Evolutionary conservation across 2,329 filamentous ascomycete genomes (phyloP).

Genomic region (Monilinia fructicola): DNA sequence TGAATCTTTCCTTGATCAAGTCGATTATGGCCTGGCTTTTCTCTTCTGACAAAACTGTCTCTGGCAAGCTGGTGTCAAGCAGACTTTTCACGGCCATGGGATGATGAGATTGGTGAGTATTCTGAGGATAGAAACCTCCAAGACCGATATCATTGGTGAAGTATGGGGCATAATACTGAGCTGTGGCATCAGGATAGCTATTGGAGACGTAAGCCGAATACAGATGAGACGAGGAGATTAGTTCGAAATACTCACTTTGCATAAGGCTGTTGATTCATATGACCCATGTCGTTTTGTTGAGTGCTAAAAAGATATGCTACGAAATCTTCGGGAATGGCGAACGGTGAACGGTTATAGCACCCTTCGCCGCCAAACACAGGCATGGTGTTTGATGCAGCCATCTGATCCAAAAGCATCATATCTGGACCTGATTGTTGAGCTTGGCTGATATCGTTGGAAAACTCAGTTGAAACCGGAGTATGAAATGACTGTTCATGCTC

Average conservation of each 20-base stretch:
- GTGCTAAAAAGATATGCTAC: conserved; percentile 82
- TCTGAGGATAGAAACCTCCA: conserved; percentile 57
- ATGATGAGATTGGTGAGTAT: conserved; percentile 59
- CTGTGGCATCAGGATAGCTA: conserved; percentile 55
- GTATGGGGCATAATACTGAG: conserved; percentile 52
- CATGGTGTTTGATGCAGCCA: conserved; percentile 66
- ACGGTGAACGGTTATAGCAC: conserved; percentile 76
- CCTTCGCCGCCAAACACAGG: conserved; percentile 85
- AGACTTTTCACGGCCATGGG: conserved; percentile 89
- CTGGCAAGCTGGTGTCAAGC: conserved; percentile 75
- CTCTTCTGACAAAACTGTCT: conserved; percentile 79
- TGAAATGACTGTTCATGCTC: conserved; percentile 37
- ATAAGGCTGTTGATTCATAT: conserved; percentile 50
- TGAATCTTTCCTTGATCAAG: conserved; percentile 77
- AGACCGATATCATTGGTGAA: conserved; percentile 50
- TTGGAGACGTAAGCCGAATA: conserved; percentile 5
- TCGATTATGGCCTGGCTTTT: conserved; percentile 83
- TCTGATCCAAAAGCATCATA: conserved; percentile 61
- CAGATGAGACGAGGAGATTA: background rate
- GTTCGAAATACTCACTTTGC: conserved; percentile 48
- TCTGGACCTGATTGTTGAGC: conserved; percentile 45
- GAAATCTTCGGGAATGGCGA: conserved; percentile 83
- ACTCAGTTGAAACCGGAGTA: conserved; percentile 37
- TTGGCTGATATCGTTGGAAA: conserved; percentile 41
- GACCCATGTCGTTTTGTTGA: conserved; percentile 54